These are phyloP conservation scores for Suhomyces bribrorum DNA, from an alignment of 1,139 yeast species.

Conservation along the genomic window DNA sequence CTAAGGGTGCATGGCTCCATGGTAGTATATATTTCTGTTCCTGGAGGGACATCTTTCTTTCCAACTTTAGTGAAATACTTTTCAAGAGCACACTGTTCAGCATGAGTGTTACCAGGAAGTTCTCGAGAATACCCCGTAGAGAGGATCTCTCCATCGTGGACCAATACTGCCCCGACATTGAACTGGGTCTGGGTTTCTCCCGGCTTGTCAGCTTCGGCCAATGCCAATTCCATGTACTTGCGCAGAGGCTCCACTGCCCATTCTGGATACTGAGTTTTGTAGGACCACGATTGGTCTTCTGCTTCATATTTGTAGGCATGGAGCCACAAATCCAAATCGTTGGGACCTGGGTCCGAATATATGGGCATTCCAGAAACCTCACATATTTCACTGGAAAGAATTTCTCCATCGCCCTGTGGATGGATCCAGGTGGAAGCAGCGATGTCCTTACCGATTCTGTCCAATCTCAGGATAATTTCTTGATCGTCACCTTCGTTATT, in stretches of 20 bases:
- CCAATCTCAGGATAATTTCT: conserved; percentile 49
- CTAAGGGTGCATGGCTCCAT: conserved; percentile 97
- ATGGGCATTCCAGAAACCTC: conserved; percentile 68
- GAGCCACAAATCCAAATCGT: conserved; percentile 83
- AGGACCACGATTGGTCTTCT: conserved; percentile 62
- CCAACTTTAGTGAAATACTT: conserved; percentile 56
- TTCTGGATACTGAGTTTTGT: conserved; percentile 75
- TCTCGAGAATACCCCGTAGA: conserved; percentile 89
- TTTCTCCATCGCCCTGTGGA: conserved; percentile 62
- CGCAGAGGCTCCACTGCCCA: conserved; percentile 76
- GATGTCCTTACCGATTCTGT: conserved; percentile 66
- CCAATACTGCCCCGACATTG: conserved; percentile 91
- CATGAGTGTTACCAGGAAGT: conserved; percentile 94
- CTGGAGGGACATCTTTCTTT: conserved; percentile 57
- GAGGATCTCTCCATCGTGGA: conserved; percentile 61
- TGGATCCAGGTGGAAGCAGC: conserved; percentile 71
- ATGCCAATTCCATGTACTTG: conserved; percentile 62
- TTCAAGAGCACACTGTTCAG: conserved; percentile 91
- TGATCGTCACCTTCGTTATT: conserved; percentile 51
- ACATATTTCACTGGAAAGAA: conserved; percentile 58
- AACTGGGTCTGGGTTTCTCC: conserved; percentile 85
- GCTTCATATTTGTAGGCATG: conserved; percentile 85
- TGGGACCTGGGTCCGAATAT: conserved; percentile 85
- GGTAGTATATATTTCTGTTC: conserved; percentile 85
- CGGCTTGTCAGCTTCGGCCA: conserved; percentile 77